Evolutionary conservation across 2,329 filamentous ascomycete genomes (phyloP).

Genomic region (Ploettnerulaceae sp.): DNA sequence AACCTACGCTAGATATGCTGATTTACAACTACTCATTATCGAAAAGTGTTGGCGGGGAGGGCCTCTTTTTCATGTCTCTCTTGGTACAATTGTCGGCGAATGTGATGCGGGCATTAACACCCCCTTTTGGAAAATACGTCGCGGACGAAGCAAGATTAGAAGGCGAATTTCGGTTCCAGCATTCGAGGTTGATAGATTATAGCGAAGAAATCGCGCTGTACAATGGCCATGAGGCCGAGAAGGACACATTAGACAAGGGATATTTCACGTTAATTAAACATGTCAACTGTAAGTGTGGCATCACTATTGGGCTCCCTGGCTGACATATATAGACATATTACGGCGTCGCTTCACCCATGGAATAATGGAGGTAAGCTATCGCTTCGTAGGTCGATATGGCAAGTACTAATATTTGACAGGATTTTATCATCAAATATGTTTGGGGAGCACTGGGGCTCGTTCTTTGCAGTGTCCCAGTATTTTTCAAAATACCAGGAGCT

Average conservation of each 20-base stretch:
- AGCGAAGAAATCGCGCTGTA: constrained; percentile 94
- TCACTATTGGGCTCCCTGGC: not conserved
- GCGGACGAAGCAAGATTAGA: constrained; percentile 92
- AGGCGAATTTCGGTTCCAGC: constrained; percentile 93
- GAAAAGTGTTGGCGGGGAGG: constrained; percentile 91
- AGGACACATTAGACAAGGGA: constrained; percentile 93
- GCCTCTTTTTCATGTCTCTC: constrained; percentile 89
- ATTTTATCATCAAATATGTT: constrained; percentile 99
- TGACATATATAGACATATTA: constrained; percentile 59
- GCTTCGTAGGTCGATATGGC: not conserved
- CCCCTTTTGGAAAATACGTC: constrained; percentile 95
- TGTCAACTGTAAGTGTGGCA: constrained; percentile 57
- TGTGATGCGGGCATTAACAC: constrained; percentile 89
- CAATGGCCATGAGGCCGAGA: constrained; percentile 86
- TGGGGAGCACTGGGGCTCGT: constrained; percentile 92
- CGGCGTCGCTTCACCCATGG: constrained; percentile 89
- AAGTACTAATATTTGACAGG: constrained; percentile 36
- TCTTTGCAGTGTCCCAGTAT: constrained; percentile 91
- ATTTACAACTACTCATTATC: constrained; percentile 96
- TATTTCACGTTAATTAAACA: constrained; percentile 99
- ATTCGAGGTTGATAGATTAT: constrained; percentile 91
- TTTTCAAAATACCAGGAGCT: constrained; percentile 80
- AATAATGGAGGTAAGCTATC: constrained; percentile 69
- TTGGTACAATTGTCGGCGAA: constrained; percentile 87
- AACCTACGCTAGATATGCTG: constrained; percentile 89